Base-by-base conservation (phyloP, 2,329 filamentous ascomycete genomes). In the Xylaria sp. region DNA sequence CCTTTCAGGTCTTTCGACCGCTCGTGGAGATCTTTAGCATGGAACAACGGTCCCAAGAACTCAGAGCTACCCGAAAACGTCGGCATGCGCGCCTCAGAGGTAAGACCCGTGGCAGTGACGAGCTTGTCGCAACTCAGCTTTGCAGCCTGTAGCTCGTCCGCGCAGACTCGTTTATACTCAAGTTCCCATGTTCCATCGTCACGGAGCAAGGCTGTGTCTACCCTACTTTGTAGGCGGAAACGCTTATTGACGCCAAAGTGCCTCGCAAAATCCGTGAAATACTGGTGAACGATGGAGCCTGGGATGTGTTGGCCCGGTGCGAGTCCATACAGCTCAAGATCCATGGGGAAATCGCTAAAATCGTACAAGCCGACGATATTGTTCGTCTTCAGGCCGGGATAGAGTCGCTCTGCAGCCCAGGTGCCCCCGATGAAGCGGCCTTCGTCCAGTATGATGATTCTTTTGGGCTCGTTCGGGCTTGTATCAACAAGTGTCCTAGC, bases 331-430 rank as follows among this genome's bases (percentile, higher is more conserved):
- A 37, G 34, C 55, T 61, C 62, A 20, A 32, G 39, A 7, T 55
- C 37, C 70, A 70, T 70, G 5, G 70, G 64, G 28, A 70, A 70
- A 18, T 70, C 67, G 41, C 63, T 64, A 48, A 67, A 68, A n/a
- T 72, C 70, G 32, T 62, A 72, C 12, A 67, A 62, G 34, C 67
- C 70, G 34, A 65, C 63, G n/a, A 63, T 15, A 52, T 72, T 72
- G 62, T 70, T 72, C 37, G 63, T 72, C 64, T 63, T 70, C 2
- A 70, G 54, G 20, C 67, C 67, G 4, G 55, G n/a, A 39, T 72
- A 68, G 7, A 72, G 57, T n/a, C 70, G 64, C 25, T 72, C 64
- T 20, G 46, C n/a, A 28, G 70, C 64, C 70, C 67, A 72, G 12
- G 64, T 68, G 2, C 70, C 70, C 9, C 70, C 70, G 32, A 72